Evolutionary conservation across 495 filamentous ascomycete species (phyloP).

Genomic region (Viridothelium virens): DNA sequence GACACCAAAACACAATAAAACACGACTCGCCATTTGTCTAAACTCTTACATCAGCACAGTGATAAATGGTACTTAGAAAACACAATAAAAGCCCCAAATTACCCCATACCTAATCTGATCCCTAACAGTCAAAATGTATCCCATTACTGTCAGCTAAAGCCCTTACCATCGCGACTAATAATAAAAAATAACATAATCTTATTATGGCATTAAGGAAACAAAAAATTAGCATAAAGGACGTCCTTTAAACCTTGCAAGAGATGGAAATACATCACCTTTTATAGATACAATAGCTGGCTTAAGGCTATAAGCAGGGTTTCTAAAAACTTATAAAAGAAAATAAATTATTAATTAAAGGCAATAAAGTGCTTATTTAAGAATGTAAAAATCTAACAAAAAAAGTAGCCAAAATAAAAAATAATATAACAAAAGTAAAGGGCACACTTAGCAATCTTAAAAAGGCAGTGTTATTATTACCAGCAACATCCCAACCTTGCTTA

Average conservation of each 20-base stretch:
- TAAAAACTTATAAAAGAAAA: too few species aligned
- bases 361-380: slow-evolving; percentile 1
- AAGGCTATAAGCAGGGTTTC: too few species aligned
- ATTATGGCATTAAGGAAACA: neutral
- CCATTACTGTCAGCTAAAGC: slow-evolving; percentile 1
- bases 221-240: neutral
- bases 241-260: too few species aligned
- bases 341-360: neutral
- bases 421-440: neutral
- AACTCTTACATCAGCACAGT: slow-evolving; percentile 1
- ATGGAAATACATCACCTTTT: too few species aligned
- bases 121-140: neutral
- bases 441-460: too few species aligned
- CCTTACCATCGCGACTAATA: neutral
- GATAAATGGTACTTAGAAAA: neutral
- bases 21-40: neutral
- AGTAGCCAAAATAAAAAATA: neutral
- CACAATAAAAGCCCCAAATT: neutral
- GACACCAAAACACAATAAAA: too few species aligned
- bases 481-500: neutral
- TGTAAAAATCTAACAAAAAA: neutral
- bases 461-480: neutral
- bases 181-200: neutral
- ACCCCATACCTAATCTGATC: neutral
- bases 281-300: too few species aligned